A percentile compares a stretch with the other conserved stretches of the same genome.
Conservation (phyloP, 257 asterid genomes). For the Catharanthus roseus region DNA sequence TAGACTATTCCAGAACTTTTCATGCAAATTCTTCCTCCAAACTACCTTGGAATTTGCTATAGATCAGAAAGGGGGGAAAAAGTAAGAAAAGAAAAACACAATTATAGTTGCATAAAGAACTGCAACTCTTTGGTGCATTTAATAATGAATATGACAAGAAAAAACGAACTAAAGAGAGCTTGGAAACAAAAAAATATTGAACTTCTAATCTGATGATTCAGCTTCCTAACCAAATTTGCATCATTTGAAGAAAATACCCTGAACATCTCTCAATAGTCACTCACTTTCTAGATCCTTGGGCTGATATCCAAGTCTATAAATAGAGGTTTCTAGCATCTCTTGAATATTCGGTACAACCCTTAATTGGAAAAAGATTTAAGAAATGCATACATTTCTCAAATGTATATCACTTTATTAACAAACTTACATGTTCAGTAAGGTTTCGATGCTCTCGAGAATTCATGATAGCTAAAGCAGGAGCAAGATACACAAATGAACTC, state of each 20-base stretch:
- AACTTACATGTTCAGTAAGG: slow-evolving; percentile 80
- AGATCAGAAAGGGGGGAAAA: neutral
- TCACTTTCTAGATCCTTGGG: neutral
- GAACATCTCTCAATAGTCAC: neutral
- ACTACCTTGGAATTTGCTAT: neutral
- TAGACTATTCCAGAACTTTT: neutral
- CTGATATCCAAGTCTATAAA: neutral
- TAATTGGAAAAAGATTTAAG: neutral
- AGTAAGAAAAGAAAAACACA: too few relatives aligned
- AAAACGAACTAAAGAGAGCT: neutral
- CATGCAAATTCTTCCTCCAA: neutral
- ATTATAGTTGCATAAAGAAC: too few relatives aligned
- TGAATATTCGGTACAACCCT: neutral
- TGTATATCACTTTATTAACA: neutral
- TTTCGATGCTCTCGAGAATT: slow-evolving; percentile 86
- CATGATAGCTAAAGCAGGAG: slow-evolving; percentile 86
- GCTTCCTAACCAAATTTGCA: neutral
- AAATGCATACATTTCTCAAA: neutral
- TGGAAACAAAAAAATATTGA: too few relatives aligned
- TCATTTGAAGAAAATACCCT: neutral
- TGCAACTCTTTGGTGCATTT: neutral
- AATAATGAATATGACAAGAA: neutral
- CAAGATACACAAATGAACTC: slow-evolving; percentile 92
- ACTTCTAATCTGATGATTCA: too few relatives aligned
- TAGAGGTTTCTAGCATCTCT: neutral